Evolutionary conservation across 1,284 basidiomycete genomes (phyloP).

Genomic region (Cutaneotrichosporon mucoides): DNA sequence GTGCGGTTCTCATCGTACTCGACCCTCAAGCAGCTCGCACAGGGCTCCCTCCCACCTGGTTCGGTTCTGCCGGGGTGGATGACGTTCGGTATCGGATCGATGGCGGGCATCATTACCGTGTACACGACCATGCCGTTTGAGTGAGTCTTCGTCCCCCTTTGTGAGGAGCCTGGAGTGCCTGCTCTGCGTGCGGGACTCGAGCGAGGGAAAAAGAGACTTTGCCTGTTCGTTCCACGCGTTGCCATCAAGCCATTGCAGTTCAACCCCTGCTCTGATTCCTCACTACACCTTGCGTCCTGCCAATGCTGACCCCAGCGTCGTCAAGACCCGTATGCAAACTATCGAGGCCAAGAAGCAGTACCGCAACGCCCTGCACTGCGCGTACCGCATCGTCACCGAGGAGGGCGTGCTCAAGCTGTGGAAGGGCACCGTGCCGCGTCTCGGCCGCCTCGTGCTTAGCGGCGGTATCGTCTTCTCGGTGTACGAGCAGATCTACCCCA

Average conservation of each 20-base stretch:
- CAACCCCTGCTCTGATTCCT: too few species aligned
- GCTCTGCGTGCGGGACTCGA: not conserved
- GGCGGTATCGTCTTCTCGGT: conserved; percentile 95
- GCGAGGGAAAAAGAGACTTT: too few species aligned
- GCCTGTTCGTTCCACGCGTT: too few species aligned
- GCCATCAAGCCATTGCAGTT: too few species aligned
- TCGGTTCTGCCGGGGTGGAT: conserved; percentile 79
- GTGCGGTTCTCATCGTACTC: conserved; percentile 95
- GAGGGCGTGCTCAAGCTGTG: conserved; percentile 86
- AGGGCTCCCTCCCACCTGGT: conserved; percentile 75
- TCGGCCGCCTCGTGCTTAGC: conserved; percentile 77
- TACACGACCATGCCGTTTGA: conserved; percentile 86
- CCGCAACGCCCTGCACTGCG: conserved; percentile 89
- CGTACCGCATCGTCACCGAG: conserved; percentile 82
- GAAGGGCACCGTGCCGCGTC: conserved; percentile 88
- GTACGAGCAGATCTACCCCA: conserved; percentile 60
- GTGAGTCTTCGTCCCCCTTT: conserved; percentile 57
- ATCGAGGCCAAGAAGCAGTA: conserved; percentile 78
- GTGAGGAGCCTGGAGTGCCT: too few species aligned
- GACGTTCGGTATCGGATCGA: conserved; percentile 90
- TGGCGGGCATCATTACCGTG: conserved; percentile 91
- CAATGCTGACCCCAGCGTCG: conserved; percentile 70
- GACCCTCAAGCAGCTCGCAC: conserved; percentile 86
- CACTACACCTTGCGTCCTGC: too few species aligned
- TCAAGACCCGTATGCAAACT: conserved; percentile 98